These are phyloP conservation scores for Neurospora sp. DNA, from an alignment of 495 filamentous ascomycete genomes.

Conservation along the genomic window DNA sequence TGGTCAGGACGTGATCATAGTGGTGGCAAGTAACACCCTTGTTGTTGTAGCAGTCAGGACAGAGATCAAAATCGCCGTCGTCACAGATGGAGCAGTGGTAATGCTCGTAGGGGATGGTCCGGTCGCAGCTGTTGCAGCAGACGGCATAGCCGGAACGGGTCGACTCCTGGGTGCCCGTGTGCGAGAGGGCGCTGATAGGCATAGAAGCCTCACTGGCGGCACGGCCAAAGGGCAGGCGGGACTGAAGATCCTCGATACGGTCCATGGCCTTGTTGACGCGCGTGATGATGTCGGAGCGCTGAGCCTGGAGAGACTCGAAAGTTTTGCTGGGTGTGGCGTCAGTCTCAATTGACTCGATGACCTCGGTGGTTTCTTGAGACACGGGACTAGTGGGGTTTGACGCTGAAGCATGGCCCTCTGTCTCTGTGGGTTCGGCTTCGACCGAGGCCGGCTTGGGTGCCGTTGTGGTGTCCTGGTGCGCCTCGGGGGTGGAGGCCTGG, in stretches of 20 bases:
- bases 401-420: constrained; percentile 6
- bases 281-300: not conserved
- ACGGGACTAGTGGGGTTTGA: not conserved
- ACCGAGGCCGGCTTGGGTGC: constrained; percentile 19
- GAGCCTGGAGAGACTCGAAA: not conserved
- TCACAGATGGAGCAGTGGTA: constrained; percentile 95
- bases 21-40: constrained; percentile 65
- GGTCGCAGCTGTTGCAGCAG: constrained; percentile 86
- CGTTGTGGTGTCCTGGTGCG: not conserved
- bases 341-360: constrained; percentile 1
- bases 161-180: not conserved
- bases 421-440: constrained; percentile 3
- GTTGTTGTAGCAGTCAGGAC: constrained; percentile 66
- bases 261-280: not conserved
- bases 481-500: not conserved
- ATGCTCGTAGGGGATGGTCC: constrained; percentile 65
- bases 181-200: not conserved
- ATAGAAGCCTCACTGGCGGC: not conserved
- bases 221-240: not conserved
- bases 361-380: constrained; percentile 5
- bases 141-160: constrained; percentile 43
- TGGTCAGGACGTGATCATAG: constrained; percentile 85
- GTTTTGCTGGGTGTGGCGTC: not conserved
- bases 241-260: not conserved
- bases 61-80: constrained; percentile 90